Evolutionary conservation across 805 yeast species (phyloP).

Genomic region (Starmerella stigmatis): DNA sequence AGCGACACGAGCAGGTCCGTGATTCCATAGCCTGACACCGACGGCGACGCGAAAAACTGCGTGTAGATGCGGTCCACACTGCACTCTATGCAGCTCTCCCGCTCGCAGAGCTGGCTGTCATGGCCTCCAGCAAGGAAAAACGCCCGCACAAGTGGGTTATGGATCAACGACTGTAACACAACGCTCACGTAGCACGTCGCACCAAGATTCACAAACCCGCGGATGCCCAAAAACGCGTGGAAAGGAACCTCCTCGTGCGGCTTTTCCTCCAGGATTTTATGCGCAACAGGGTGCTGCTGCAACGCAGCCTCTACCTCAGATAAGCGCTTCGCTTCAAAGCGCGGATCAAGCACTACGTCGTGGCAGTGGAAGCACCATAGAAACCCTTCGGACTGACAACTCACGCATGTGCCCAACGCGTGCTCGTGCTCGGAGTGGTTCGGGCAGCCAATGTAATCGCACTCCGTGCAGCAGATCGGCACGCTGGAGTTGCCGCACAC

Average conservation of each 20-base stretch:
- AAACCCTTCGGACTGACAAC: slow-evolving; percentile 44
- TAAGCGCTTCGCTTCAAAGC: slow-evolving; percentile 9
- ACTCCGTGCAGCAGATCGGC: slow-evolving; percentile 22
- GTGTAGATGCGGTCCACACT: slow-evolving; percentile 69
- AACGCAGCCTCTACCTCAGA: slow-evolving; percentile 9
- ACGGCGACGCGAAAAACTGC: slow-evolving; percentile 56
- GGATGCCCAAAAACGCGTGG: slow-evolving; percentile 62
- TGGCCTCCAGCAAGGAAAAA: slow-evolving; percentile 70
- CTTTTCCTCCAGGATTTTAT: not conserved
- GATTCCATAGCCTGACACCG: slow-evolving; percentile 66
- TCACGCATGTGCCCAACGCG: slow-evolving; percentile 51
- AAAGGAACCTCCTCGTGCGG: slow-evolving; percentile 32
- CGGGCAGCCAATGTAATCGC: slow-evolving; percentile 23
- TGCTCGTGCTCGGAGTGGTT: slow-evolving; percentile 31
- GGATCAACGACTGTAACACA: slow-evolving; percentile 77
- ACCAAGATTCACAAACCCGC: slow-evolving; percentile 89
- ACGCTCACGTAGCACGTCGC: slow-evolving; percentile 96
- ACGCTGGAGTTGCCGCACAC: slow-evolving; percentile 11
- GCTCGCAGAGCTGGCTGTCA: slow-evolving; percentile 39
- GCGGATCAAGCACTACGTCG: slow-evolving; percentile 52
- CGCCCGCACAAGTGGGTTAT: slow-evolving; percentile 76
- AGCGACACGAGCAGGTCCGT: slow-evolving; percentile 72
- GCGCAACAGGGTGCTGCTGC: slow-evolving; percentile 1
- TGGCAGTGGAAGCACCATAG: slow-evolving; percentile 73
- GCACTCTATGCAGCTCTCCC: slow-evolving; percentile 61